phyloP scores from a whole-genome alignment of 345 rosid genomes.

The Trapa bicornis region DNA sequence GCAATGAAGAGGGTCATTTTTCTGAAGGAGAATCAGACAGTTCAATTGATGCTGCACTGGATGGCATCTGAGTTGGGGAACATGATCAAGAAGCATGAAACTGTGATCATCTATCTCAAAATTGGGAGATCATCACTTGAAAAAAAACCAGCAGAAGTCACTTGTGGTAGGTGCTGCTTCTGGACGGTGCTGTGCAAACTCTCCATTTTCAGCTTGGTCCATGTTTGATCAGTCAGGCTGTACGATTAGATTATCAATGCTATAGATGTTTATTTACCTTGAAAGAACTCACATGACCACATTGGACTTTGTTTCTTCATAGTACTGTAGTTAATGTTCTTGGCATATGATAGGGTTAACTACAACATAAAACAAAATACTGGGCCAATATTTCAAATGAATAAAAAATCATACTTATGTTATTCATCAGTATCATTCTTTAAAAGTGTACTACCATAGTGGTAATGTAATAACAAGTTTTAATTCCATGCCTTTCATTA shows the following conservation, averaged over 20 bases:
- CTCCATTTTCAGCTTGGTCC: not conserved
- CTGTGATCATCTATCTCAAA: not conserved
- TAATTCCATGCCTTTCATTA: no score
- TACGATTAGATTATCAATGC: not conserved
- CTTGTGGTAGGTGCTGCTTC: not conserved
- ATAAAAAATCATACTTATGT: no score
- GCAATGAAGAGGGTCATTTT: slow-evolving; percentile 8
- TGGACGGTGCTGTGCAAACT: not conserved
- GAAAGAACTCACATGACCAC: no score
- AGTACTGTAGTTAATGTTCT: no score
- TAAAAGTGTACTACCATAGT: no score
- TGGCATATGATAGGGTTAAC: no score
- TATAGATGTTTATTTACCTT: not conserved
- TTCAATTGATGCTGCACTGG: not conserved
- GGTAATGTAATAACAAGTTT: no score
- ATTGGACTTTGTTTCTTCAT: no score
- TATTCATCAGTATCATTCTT: no score
- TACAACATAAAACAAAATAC: no score
- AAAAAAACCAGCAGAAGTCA: not conserved
- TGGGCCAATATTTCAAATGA: no score
- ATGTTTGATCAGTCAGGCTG: not conserved
- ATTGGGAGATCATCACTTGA: not conserved
- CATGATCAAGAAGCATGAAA: not conserved
- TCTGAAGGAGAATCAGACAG: slow-evolving; percentile 9
- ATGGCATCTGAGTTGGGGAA: not conserved